Evolutionary conservation across 257 asterid species (phyloP), one percentile per base, ranked within the genome.

Genomic region (Nicotiana undulata): DNA sequence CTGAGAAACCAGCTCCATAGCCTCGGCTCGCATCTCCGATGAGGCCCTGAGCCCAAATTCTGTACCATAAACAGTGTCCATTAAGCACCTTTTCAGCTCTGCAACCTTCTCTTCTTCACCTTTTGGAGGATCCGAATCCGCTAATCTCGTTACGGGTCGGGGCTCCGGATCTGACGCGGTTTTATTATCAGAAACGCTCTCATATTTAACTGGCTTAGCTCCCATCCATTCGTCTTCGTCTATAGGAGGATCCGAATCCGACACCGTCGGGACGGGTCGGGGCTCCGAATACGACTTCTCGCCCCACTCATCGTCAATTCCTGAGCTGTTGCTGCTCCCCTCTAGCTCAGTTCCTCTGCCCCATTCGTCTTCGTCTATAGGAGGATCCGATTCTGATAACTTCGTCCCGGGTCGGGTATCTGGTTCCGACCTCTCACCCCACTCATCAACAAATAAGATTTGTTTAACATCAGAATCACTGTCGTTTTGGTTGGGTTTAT

Each of bases 151-250:
- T 0, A 46, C 3, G 3, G 97, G 89, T 37, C 91, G 89, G 31
- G 91, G 86, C 63, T 93, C 95, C 1, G 92, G 88, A 31, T 80
- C 92, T n/a, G 82, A n/a, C 1, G 16, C 17, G 1, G 90, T 90
- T 5, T 86, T 77, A 13, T 52, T 55, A 3, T 67, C 83, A 0
- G 72, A 63, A 37, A 3, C 80, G n/a, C 49, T 52, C 53, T 31
- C 75, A 56, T 56, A 18, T 18, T 8, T 9, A 20, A 44, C 28
- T 18, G 40, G 32, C 22, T 84, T 97, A 51, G 89, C 88, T 2
- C 91, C 90, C 37, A 86, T 93, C 99, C 97, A 91, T 84, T 93
- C 98, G 24, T 95, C 99, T 16, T 91, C 94, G 81, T 80, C 51
- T 75, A 28, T 82, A 15, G 97, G 90, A 80, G 98, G 97, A 80